Conservation (phyloP, 2,329 filamentous ascomycete species). For the Fusarium guadeloupense region DNA sequence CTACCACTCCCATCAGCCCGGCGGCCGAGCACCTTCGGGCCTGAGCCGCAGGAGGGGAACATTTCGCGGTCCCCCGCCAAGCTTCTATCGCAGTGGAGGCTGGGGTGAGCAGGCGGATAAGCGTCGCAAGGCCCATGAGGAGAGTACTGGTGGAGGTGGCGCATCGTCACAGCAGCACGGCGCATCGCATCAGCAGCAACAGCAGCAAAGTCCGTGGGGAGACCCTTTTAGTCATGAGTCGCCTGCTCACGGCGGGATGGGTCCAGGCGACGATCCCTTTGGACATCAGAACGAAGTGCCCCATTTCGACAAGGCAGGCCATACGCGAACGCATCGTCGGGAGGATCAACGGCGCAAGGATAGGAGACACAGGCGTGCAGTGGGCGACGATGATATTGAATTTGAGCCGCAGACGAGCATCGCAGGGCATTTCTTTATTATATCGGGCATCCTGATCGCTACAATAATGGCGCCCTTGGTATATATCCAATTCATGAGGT, state of each 20-base stretch:
- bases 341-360: constrained; percentile 61
- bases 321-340: constrained; percentile 76
- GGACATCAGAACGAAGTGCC: constrained; percentile 64
- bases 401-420: constrained; percentile 55
- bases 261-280: constrained; percentile 64
- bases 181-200: constrained; percentile 7
- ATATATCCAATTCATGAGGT: constrained; percentile 51
- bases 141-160: constrained; percentile 49
- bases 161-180: constrained; percentile 22
- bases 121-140: constrained; percentile 62
- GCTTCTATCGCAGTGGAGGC: constrained; percentile 84
- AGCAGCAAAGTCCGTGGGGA: constrained; percentile 37
- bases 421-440: constrained; percentile 59
- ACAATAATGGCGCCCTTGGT: constrained; percentile 58
- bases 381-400: constrained; percentile 49
- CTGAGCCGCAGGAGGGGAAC: constrained; percentile 78
- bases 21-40: constrained; percentile 81
- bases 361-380: constrained; percentile 52
- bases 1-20: constrained; percentile 72
- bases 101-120: constrained; percentile 75
- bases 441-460: constrained; percentile 57
- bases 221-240: constrained; percentile 30
- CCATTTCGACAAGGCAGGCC: constrained; percentile 80
- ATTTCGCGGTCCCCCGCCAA: constrained; percentile 87
- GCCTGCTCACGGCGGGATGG: constrained; percentile 60